Percentiles rank a stretch among this genome's conserved stretches.
Conservation (phyloP, 345 rosid genomes). For the Eucalyptus shirleyi region DNA sequence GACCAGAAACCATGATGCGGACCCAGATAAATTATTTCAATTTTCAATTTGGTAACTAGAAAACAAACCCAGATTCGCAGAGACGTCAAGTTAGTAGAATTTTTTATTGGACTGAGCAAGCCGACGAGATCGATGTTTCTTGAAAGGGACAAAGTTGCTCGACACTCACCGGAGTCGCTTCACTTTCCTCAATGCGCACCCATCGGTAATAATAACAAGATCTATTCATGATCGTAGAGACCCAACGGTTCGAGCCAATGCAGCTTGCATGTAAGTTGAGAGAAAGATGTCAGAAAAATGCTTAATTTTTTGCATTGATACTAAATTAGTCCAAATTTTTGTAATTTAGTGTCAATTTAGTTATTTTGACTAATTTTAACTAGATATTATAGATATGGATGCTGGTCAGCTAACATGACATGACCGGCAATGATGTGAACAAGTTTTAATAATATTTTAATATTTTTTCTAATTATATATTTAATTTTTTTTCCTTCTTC, state of each 20-base stretch:
- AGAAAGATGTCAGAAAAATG: no score
- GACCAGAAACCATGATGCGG: not conserved
- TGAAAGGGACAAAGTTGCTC: not conserved
- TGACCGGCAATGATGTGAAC: accelerated
- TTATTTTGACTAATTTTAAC: not conserved
- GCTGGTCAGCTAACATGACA: accelerated
- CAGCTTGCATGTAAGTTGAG: not conserved
- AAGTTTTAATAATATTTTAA: no score
- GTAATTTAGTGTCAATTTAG: no score
- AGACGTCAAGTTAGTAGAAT: not conserved
- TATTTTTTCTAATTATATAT: no score
- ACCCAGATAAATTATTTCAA: not conserved
- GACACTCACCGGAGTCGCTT: not conserved
- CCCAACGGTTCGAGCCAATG: not conserved
- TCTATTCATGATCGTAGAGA: not conserved
- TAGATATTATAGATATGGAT: no score
- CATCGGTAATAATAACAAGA: not conserved
- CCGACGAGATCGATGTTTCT: not conserved
- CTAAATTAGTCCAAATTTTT: no score
- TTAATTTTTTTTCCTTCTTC: no score
- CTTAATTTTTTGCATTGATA: not conserved
- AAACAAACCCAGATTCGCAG: not conserved
- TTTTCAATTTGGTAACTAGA: not conserved
- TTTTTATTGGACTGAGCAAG: not conserved
- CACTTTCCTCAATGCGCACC: not conserved